Evolutionary conservation across 257 asterid species (phyloP).

Genomic region (Paulownia fortunei): DNA sequence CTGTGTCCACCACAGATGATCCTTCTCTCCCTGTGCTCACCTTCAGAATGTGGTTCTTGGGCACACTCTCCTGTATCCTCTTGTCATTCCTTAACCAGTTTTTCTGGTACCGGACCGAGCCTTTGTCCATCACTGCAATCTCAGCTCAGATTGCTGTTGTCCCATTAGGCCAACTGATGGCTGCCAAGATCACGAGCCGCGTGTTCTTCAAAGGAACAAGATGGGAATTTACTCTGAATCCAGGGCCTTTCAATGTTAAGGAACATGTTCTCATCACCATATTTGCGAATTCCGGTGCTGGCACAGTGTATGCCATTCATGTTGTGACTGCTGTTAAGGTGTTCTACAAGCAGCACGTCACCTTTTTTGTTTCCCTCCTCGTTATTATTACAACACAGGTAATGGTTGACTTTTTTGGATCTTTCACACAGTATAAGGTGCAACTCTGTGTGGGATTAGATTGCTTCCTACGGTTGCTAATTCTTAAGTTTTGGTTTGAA

Average conservation of each 20-base stretch:
- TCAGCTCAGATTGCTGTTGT: slow-evolving; percentile 94
- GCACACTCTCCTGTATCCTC: slow-evolving; percentile 67
- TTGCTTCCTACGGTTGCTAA: no score
- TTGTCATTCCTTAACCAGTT: slow-evolving; percentile 88
- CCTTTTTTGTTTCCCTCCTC: slow-evolving; percentile 71
- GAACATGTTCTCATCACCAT: slow-evolving; percentile 90
- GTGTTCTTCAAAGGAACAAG: slow-evolving; percentile 59
- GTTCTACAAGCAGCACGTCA: slow-evolving; percentile 59
- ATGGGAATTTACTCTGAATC: slow-evolving; percentile 76
- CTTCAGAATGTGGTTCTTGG: slow-evolving; percentile 87
- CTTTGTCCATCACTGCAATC: slow-evolving; percentile 73
- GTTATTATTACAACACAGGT: slow-evolving; percentile 87
- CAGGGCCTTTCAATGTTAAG: slow-evolving; percentile 88
- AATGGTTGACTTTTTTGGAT: no score
- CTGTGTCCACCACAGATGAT: slow-evolving; percentile 77
- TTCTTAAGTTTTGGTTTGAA: no score
- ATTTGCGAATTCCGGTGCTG: slow-evolving; percentile 88
- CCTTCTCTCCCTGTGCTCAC: slow-evolving; percentile 72
- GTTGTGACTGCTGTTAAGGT: slow-evolving; percentile 77
- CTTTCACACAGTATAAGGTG: no score
- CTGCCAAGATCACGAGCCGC: slow-evolving; percentile 62
- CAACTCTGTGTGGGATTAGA: no score
- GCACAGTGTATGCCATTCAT: slow-evolving; percentile 78
- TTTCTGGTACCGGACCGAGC: slow-evolving; percentile 89
- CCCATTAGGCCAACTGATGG: slow-evolving; percentile 91